Evolutionary conservation across 768 basidiomycete genomes (phyloP), one percentile per base, ranked within the genome.

Genomic region (Psilocybe azurescens): DNA sequence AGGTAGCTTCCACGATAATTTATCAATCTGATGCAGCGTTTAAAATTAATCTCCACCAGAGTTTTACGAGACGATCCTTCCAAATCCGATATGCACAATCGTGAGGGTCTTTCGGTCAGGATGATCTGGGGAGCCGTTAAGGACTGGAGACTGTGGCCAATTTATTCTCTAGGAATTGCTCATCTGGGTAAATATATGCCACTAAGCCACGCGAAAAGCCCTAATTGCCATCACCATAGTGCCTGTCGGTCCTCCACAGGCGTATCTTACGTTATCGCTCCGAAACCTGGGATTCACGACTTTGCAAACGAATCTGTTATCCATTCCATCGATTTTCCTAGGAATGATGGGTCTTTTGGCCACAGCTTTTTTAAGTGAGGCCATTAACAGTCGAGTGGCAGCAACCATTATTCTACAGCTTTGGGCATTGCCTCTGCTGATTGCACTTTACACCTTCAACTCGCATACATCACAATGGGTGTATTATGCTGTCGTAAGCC

Each of bases 81-180:
- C 5, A 89, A 89, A 69, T 86, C 83, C 11, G 80, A 83, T 65
- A 88, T 90, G 89, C 87, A 89, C 74, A 90, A 91, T 65, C 82
- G 89, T n/a, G 75, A 91, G 74, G 88, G 86, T 13, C 74, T 90
- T 4, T 75, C 76, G 3, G 51, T 78, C 7, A 71, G 66, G 61
- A 83, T 81, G 75, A 81, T 90, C 30, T 84, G 76, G 71, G 67
- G 77, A 28, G 81, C 86, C 13, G 60, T 89, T 20, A 75, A 73
- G 18, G 89, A 90, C 67, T 89, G 83, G 81, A 76, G 82, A 55
- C 72, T 89, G 66, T 89, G 89, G 88, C 88, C 89, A 0, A 62
- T 90, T 36, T 90, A 90, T 65, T 72, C 79, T 28, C 77, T 89
- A 29, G 85, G 86, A 3, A 69, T 87, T 32, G 72, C 78, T 11